A percentile compares a stretch with the other conserved stretches of the same genome.
Conservation (phyloP, 345 rosid genomes). For the Iberis pinnata region DNA sequence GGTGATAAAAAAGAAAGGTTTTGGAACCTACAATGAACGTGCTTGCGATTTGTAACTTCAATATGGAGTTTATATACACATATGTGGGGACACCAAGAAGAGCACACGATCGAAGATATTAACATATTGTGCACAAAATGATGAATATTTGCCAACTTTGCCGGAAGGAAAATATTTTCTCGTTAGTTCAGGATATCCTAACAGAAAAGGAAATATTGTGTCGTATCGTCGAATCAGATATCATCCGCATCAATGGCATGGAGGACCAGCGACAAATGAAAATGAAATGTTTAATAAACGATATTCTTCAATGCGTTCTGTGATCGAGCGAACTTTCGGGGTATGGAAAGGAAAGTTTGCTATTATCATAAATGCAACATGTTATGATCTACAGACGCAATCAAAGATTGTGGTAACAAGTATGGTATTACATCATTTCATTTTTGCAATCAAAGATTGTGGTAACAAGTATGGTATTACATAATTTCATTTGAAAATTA, state of each 20-base stretch:
- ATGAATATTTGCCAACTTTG: background rate
- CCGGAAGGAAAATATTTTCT: background rate
- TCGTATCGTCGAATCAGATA: background rate
- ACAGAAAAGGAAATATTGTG: background rate
- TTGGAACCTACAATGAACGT: background rate
- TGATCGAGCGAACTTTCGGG: background rate
- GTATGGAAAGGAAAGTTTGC: background rate
- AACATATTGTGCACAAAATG: background rate
- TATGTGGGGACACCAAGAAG: conserved; percentile 3
- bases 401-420: background rate
- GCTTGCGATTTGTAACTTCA: conserved; percentile 5
- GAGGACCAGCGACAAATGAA: background rate
- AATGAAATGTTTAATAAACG: background rate
- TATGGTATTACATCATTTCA: no score
- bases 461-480: background rate
- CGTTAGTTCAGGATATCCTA: background rate
- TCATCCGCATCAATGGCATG: background rate
- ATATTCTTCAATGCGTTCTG: background rate
- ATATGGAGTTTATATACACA: background rate
- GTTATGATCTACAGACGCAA: background rate
- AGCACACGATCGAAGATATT: background rate
- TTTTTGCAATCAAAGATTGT: background rate
- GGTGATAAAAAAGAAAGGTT: background rate
- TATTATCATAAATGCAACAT: background rate
- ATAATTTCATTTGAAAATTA: background rate